These are phyloP conservation scores for Dovyalis caffra DNA, from an alignment of 345 rosid species.

Conservation along the genomic window DNA sequence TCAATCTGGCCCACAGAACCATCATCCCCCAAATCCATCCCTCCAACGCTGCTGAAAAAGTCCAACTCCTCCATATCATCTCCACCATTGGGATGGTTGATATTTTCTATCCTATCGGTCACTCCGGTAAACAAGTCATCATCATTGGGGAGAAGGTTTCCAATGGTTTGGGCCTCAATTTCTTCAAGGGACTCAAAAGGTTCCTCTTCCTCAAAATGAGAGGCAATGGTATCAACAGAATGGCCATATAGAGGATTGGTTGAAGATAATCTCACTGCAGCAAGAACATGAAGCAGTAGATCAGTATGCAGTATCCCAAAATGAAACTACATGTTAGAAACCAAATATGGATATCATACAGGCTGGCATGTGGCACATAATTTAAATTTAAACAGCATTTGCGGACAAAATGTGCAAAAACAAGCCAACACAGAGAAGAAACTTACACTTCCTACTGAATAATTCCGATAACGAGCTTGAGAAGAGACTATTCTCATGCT, in stretches of 20 bases:
- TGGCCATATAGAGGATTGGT: conserved; percentile 44
- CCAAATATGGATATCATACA: conserved; percentile 1
- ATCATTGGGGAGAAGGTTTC: conserved; percentile 90
- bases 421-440: conserved; percentile 7
- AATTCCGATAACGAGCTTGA: conserved; percentile 88
- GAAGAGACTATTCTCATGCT: conserved; percentile 84
- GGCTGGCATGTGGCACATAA: conserved; percentile 2
- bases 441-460: conserved; percentile 67
- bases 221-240: conserved; percentile 40
- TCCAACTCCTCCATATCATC: conserved; percentile 80
- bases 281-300: conserved; percentile 18
- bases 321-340: neutral
- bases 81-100: conserved; percentile 32
- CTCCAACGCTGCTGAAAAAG: conserved; percentile 86
- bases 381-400: neutral
- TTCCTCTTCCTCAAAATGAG: conserved; percentile 63
- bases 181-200: conserved; percentile 73
- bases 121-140: conserved; percentile 89
- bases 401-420: neutral
- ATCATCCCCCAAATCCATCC: conserved; percentile 83
- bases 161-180: conserved; percentile 84
- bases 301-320: neutral
- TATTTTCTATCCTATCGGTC: conserved; percentile 55
- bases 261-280: conserved; percentile 60
- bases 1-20: conserved; percentile 30